Percentiles rank a stretch among this genome's conserved stretches.
phyloP scores from a whole-genome alignment of 1,284 basidiomycete genomes.

The Chondrostereum purpureum region DNA sequence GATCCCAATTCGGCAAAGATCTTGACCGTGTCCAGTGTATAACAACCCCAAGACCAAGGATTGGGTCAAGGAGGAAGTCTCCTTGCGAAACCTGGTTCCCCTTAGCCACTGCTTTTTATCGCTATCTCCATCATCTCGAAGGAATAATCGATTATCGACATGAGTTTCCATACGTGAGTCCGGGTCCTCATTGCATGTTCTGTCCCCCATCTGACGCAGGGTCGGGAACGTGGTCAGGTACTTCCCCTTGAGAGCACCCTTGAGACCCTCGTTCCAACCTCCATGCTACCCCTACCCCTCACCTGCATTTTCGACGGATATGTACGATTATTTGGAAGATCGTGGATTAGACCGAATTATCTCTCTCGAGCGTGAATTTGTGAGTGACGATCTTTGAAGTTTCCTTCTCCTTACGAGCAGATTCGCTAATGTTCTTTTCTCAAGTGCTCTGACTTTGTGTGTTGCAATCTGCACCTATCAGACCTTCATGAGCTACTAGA shows the following conservation, averaged over 20 bases:
- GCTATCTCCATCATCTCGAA: background rate
- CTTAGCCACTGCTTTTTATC: background rate
- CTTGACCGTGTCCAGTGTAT: too few relatives aligned
- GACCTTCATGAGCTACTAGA: slow-evolving; percentile 66
- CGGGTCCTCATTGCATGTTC: background rate
- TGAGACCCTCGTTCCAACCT: background rate
- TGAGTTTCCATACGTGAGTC: background rate
- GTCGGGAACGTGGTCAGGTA: slow-evolving; percentile 1
- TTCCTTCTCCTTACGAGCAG: background rate
- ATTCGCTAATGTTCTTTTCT: slow-evolving; percentile 2
- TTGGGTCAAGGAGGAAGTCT: too few relatives aligned
- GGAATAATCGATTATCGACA: background rate
- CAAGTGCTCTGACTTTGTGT: slow-evolving; percentile 59
- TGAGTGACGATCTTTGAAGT: slow-evolving; percentile 10
- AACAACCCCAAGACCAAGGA: too few relatives aligned
- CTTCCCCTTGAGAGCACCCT: background rate
- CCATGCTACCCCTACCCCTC: background rate
- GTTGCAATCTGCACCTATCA: slow-evolving; percentile 51
- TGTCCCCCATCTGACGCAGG: background rate
- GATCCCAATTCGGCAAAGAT: too few relatives aligned
- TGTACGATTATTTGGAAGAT: background rate
- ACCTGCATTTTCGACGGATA: background rate
- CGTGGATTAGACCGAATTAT: slow-evolving; percentile 16
- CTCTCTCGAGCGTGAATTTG: slow-evolving; percentile 18
- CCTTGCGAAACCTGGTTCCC: background rate